Evolutionary conservation across 352 stramenopile species (phyloP), one percentile per base, ranked within the genome.

Genomic region (Pythium guiyangense): DNA sequence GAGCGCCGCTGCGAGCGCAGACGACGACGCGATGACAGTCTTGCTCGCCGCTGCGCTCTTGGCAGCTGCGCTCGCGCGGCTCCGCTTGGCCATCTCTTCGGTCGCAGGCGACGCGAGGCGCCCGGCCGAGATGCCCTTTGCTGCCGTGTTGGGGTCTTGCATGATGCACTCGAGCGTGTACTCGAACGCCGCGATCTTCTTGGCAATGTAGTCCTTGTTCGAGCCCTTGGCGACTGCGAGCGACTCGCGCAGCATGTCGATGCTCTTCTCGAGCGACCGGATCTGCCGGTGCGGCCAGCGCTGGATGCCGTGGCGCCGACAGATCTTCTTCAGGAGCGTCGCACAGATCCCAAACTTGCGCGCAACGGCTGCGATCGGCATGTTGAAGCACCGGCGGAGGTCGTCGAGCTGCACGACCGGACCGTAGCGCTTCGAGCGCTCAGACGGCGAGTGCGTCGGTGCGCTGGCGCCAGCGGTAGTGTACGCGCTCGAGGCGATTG

Each of bases 261-360:
- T 91, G 60, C 80, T 91, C 66, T 93, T 93, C 58, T 90, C 77
- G 44, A 93, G 56, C 44, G 71, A 86, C 39, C 81, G 79, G 66
- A 94, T 92, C 66, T 94, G 84, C 22, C 81, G 81, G 58, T 92
- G 82, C 17, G 84, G 84, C 84, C 84, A 94, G 35, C 84, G 77
- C 56, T 90, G 81, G 62, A 94, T 94, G 44, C 81, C 81, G 49
- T 92, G 74, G 34, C 81, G 81, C 2, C 84, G 74, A 49, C 84
- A 94, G 55, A 90, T 90, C 65, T 91, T 92, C 69, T 93, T 93
- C 57, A 93, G 67, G 29, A 92, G 60, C 34, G 84, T 93, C n/a
- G 79, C 83, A 55, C 84, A 93, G 67, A 93, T 92, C 40, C 84
- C 84, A 60, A 93, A 92, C 61, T 90, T 84, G 50, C 78, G 80